Evolutionary conservation across 352 stramenopile species (phyloP), one percentile per base, ranked within the genome.

Genomic region (Phytophthora pini): DNA sequence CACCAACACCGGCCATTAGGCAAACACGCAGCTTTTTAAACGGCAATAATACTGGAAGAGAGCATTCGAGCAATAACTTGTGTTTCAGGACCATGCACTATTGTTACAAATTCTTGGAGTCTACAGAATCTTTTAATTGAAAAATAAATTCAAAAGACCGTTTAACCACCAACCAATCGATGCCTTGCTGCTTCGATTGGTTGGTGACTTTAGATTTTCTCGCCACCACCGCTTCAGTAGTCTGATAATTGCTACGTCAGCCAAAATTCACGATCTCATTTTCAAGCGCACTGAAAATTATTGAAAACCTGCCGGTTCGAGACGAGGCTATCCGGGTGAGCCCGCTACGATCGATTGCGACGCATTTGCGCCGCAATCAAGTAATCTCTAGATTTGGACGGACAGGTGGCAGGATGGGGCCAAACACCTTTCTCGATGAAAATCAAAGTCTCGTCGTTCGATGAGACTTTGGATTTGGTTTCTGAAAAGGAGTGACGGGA

Each of bases 311-410:
- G 50, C 49, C 31, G 50, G 49, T 17, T 48, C 32, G 2, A 50
- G 13, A 46, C 40, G 40, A 12, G 44, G 38, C 53, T 64, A 54
- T 63, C 61, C 61, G 52, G 2, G 17, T 17, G 17, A 17, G n/a
- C 27, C 11, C 41, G n/a, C 0, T 5, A 3, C 36, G 11, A 5
- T 34, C 4, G 61, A 65, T 69, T 69, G 61, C 46, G 31, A 48
- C 5, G 6, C 1, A 5, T 31, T 4, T 31, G 17, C 11, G 24
- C 39, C 40, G 59, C 52, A 49, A 70, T 47, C 54, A 65, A 31
- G 44, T 61, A 70, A 70, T 65, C 56, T 45, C 10, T 34, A 32
- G 61, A 70, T 65, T 54, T 47, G 61, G 47, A 29, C 45, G 8
- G 56, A 41, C 34, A 55, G 17, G 29, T 54, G 43, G 50, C 5